Conservation (phyloP, 2,329 filamentous ascomycete species). For the Xylaria sp. region DNA sequence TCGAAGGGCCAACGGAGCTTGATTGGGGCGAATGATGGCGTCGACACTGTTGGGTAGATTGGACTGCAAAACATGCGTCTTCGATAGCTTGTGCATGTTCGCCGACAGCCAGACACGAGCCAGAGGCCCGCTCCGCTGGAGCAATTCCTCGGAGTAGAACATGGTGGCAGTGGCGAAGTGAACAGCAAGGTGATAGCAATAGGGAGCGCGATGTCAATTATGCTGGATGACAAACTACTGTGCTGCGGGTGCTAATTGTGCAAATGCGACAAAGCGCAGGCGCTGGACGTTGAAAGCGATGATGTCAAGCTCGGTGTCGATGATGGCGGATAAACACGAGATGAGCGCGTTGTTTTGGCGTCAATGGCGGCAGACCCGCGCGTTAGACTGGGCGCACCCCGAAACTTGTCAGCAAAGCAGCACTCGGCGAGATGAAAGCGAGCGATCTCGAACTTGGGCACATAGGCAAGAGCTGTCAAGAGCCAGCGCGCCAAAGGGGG, state of each 20-base stretch:
- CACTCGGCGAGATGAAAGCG: constrained; percentile 8
- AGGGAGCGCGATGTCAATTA: neutral
- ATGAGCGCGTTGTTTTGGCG: constrained; percentile 29
- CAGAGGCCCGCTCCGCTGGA: constrained; percentile 94
- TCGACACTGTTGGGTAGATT: constrained; percentile 93
- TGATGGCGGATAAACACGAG: constrained; percentile 25
- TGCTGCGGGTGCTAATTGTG: constrained; percentile 8
- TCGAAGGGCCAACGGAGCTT: constrained; percentile 91
- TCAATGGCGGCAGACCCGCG: constrained; percentile 21
- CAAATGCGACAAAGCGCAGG: constrained; percentile 22
- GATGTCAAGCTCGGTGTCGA: constrained; percentile 10
- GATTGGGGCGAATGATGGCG: constrained; percentile 86
- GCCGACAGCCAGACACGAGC: constrained; percentile 97
- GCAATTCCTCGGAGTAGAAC: constrained; percentile 96
- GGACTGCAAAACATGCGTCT: constrained; percentile 89
- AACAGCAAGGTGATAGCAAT: neutral
- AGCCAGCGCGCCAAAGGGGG: constrained; percentile 6
- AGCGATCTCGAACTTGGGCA: neutral
- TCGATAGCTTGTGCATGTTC: constrained; percentile 96
- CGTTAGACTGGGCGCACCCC: constrained; percentile 22
- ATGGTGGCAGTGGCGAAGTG: constrained; percentile 46
- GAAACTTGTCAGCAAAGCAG: constrained; percentile 11
- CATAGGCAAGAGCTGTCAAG: constrained; percentile 3
- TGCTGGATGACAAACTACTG: constrained; percentile 10
- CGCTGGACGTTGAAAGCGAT: constrained; percentile 1